Evolutionary conservation across 306 rosid genomes (phyloP).

Genomic region (Quillaja saponaria): DNA sequence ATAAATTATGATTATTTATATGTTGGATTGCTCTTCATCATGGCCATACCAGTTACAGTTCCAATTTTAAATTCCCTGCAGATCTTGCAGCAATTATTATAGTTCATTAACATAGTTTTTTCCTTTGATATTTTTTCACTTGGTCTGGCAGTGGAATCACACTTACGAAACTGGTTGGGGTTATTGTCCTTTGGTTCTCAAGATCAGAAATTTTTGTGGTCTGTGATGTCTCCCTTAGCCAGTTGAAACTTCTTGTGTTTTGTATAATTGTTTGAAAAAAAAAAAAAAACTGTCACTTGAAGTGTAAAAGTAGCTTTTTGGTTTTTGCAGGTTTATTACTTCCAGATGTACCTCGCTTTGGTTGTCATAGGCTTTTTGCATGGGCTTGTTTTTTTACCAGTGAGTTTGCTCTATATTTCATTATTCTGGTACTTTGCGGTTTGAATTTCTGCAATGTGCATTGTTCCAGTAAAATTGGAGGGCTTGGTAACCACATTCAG

Average conservation of each 20-base stretch:
- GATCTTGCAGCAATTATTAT: not conserved
- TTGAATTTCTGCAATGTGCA: not conserved
- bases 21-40: not conserved
- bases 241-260: constrained; percentile 18
- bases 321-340: constrained; percentile 83
- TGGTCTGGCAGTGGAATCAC: constrained; percentile 79
- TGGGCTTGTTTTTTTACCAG: constrained; percentile 93
- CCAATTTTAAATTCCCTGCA: not conserved
- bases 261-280: not conserved
- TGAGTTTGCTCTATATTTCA: constrained; percentile 49
- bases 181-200: constrained; percentile 81
- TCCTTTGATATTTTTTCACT: constrained; percentile 31
- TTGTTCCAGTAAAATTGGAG: constrained; percentile 18
- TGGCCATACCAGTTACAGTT: no score
- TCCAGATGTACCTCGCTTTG: constrained; percentile 94
- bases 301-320: constrained; percentile 28
- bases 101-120: constrained; percentile 29
- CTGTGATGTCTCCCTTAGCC: constrained; percentile 33
- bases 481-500: constrained; percentile 16
- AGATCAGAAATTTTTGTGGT: constrained; percentile 97
- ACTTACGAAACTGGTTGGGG: constrained; percentile 93
- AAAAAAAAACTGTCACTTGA: not conserved
- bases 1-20: not conserved
- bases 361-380: constrained; percentile 94
- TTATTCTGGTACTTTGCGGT: not conserved